Conservation (phyloP, 148 eudicot genomes). For the Rheum nobile region DNA sequence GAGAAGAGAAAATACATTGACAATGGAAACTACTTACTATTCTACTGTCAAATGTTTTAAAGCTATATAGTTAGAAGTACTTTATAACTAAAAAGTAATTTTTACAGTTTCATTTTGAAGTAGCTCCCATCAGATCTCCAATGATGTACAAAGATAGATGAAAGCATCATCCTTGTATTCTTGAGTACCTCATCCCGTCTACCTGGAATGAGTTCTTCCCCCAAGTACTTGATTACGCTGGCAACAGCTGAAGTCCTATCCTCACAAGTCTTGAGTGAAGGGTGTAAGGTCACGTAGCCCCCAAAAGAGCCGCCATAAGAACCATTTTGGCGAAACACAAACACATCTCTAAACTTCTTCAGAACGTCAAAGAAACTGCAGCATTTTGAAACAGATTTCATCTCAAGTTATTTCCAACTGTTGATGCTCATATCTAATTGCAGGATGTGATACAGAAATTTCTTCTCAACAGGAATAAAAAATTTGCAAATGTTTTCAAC, state of each 20-base stretch:
- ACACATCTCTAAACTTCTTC: constrained; percentile 60
- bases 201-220: constrained; percentile 74
- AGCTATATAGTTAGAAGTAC: background rate
- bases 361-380: constrained; percentile 61
- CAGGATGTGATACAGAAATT: background rate
- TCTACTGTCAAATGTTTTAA: background rate
- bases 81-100: no score
- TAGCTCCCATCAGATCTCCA: background rate
- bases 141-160: background rate
- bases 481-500: background rate
- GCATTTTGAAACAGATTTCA: background rate
- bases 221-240: constrained; percentile 50
- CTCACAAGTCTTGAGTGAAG: constrained; percentile 34
- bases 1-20: background rate
- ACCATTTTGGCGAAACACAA: constrained; percentile 31
- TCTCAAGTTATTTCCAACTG: background rate
- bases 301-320: constrained; percentile 23
- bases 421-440: background rate
- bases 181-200: constrained; percentile 78
- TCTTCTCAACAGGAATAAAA: background rate
- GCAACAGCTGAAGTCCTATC: constrained; percentile 71
- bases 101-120: background rate
- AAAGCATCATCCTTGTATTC: background rate
- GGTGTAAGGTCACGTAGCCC: constrained; percentile 41
- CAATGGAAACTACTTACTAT: background rate